Evolutionary conservation across 1,139 yeast genomes (phyloP), one percentile per base, ranked within the genome.

Genomic region (Protomyces macrosporus): DNA sequence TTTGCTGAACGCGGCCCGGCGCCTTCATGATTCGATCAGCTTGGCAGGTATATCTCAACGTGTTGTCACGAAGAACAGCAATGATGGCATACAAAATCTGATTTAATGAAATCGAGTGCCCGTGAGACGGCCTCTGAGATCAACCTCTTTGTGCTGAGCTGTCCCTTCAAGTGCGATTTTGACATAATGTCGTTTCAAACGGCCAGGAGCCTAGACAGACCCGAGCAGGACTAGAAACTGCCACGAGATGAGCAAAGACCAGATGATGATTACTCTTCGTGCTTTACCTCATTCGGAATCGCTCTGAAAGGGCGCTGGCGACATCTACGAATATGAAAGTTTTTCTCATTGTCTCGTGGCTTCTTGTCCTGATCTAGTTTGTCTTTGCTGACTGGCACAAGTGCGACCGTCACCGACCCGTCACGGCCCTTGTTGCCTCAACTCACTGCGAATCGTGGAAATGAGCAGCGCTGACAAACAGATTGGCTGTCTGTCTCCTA

Each of bases 1-100:
- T 23, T 23, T 23, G 23, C 23, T 23, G 23, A 23, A 23, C 2
- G 23, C 23, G 23, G 23, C 23, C 23, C 23, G 23, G 23, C 23
- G 23, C 23, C 23, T 23, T 23, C 23, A 23, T 23, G 23, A 23
- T 23, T 23, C 23, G 23, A 23, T 23, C 23, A 23, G 23, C 23
- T 23, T 23, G 23, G 23, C 23, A 23, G 23, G 23, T 23, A 23
- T 23, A 23, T 23, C 23, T 23, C 2, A 1, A 23, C 23, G 23
- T 23, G 23, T 23, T 2, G 23, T 1, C 23, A 23, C 1, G 23
- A 23, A 30, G 32, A 7, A 42, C 48, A 42, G 48, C 48, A 42
- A 42, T 42, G 48, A 42, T 42, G 48, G 48, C 48, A 42, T 42
- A 42, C 48, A 42, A 42, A 42, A 42, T 42, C 48, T 42, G 48